Evolutionary conservation across 2,329 filamentous ascomycete genomes (phyloP).

Genomic region (Aspergillus sclerotialis): DNA sequence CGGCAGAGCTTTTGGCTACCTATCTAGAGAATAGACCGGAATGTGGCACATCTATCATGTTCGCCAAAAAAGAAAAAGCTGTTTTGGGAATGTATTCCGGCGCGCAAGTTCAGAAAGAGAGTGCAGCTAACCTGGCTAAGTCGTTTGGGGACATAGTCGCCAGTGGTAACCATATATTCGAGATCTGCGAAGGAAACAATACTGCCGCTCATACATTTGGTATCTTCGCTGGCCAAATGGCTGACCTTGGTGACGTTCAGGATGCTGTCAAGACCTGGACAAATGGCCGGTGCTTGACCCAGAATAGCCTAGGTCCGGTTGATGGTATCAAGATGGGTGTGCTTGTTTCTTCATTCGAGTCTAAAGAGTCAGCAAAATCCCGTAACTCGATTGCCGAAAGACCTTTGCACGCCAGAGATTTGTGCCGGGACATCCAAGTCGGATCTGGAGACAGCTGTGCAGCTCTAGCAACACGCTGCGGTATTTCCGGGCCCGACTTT

Average conservation of each 20-base stretch:
- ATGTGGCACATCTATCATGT: no score
- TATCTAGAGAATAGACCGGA: no score
- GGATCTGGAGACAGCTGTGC: slow-evolving; percentile 5
- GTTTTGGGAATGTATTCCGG: no score
- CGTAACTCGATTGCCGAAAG: background rate
- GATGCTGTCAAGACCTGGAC: background rate
- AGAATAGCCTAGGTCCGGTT: background rate
- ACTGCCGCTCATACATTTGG: background rate
- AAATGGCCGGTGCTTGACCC: background rate
- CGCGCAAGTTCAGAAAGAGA: no score
- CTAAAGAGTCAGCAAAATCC: background rate
- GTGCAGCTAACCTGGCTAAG: no score
- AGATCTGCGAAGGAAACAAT: background rate
- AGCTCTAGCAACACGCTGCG: slow-evolving; percentile 7
- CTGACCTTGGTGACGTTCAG: background rate
- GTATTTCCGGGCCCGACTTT: slow-evolving; percentile 8
- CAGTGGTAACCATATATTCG: background rate
- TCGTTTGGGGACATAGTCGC: no score
- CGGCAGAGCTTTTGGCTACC: no score
- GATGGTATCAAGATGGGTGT: background rate
- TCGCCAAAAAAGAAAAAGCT: no score
- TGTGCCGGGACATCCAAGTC: background rate
- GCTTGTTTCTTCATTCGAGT: background rate
- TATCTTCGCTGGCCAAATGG: background rate
- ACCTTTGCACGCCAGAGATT: background rate